Evolutionary conservation across 225 moss, liverwort and hornwort genomes (phyloP).

Genomic region (Marchantia polymorpha): DNA sequence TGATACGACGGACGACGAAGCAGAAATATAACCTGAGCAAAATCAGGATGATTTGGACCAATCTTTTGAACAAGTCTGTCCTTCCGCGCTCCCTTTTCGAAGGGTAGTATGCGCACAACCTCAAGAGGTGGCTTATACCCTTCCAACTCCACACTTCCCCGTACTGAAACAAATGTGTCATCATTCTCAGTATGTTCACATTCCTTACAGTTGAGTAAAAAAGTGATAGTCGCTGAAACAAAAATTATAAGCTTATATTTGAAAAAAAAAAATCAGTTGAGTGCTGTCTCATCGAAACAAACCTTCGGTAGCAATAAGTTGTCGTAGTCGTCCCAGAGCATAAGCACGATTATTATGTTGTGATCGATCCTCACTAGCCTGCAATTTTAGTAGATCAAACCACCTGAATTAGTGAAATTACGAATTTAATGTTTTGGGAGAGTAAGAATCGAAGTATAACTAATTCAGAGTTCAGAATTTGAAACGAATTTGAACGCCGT

Average conservation of each 20-base stretch:
- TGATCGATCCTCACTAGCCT: slow-evolving; percentile 93
- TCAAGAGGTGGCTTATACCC: slow-evolving; percentile 70
- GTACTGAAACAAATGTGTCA: slow-evolving; percentile 42
- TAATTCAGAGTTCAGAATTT: too few relatives aligned
- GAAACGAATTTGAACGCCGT: too few relatives aligned
- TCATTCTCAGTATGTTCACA: neutral
- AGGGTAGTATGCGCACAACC: slow-evolving; percentile 71
- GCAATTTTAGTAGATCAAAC: neutral
- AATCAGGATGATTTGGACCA: slow-evolving; percentile 85
- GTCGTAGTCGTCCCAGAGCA: slow-evolving; percentile 78
- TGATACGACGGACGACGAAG: too few relatives aligned
- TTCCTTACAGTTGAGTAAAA: neutral
- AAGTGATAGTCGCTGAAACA: neutral
- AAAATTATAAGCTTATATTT: neutral
- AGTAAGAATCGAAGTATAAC: too few relatives aligned
- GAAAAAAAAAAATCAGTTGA: neutral
- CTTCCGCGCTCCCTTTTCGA: slow-evolving; percentile 46
- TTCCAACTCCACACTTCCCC: slow-evolving; percentile 66
- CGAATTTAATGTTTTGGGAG: too few relatives aligned
- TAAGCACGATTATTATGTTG: slow-evolving; percentile 79
- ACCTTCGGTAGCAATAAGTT: slow-evolving; percentile 83
- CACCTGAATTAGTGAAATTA: neutral
- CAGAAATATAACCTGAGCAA: slow-evolving; percentile 48
- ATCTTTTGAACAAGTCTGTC: slow-evolving; percentile 65
- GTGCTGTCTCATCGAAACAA: slow-evolving; percentile 5